Percentiles rank a stretch among this genome's conserved stretches.
These are phyloP conservation scores for Phytophthora ohioensis DNA, from an alignment of 352 stramenopile genomes.

Conservation along the genomic window DNA sequence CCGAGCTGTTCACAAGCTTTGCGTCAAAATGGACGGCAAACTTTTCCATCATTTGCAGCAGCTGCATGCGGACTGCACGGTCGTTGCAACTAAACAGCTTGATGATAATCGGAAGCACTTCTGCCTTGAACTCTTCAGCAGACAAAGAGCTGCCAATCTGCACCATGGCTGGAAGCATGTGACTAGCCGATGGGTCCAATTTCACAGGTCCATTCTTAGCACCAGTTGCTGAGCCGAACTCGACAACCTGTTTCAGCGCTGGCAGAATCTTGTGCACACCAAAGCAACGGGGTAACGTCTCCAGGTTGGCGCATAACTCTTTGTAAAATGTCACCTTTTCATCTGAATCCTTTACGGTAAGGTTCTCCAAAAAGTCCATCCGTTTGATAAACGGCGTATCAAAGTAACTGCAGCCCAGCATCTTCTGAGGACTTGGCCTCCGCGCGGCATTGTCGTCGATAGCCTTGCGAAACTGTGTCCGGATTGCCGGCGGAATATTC, in stretches of 20 bases:
- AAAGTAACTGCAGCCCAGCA: slow-evolving; percentile 92
- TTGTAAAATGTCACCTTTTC: slow-evolving; percentile 96
- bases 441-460: slow-evolving; percentile 71
- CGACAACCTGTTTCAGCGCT: slow-evolving; percentile 82
- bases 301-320: slow-evolving; percentile 83
- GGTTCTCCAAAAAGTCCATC: slow-evolving; percentile 95
- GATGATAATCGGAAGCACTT: slow-evolving; percentile 90
- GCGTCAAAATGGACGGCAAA: slow-evolving; percentile 91
- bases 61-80: slow-evolving; percentile 87
- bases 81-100: slow-evolving; percentile 94
- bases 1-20: slow-evolving; percentile 91
- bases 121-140: slow-evolving; percentile 86
- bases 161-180: slow-evolving; percentile 90
- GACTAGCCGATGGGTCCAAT: slow-evolving; percentile 84
- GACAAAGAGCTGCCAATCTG: slow-evolving; percentile 85
- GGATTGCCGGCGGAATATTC: slow-evolving; percentile 75
- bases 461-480: slow-evolving; percentile 82
- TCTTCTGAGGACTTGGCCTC: slow-evolving; percentile 85
- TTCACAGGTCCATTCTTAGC: slow-evolving; percentile 73
- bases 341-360: slow-evolving; percentile 93
- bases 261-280: slow-evolving; percentile 90
- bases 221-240: slow-evolving; percentile 71
- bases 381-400: slow-evolving; percentile 93
- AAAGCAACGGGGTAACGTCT: slow-evolving; percentile 73
- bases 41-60: slow-evolving; percentile 93